Conservation (phyloP, 2,329 filamentous ascomycete species). For the Sporothrix brunneoviolacea region DNA sequence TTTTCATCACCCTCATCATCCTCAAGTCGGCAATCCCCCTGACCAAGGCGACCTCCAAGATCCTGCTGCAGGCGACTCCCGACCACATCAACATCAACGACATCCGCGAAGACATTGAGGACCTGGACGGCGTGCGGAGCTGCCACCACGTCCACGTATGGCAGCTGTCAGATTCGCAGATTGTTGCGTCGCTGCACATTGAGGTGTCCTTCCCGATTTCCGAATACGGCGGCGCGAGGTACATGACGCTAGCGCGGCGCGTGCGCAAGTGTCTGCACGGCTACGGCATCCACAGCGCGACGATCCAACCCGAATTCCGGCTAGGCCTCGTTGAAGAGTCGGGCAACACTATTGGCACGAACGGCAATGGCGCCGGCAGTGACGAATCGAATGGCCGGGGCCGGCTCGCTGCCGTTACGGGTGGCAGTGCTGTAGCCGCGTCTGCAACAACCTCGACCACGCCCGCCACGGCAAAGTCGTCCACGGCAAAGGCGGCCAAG, state of each 20-base stretch:
- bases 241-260: conserved; percentile 82
- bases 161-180: conserved; percentile 92
- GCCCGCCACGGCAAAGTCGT: conserved; percentile 23
- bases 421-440: background rate
- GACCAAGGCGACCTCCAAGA: conserved; percentile 72
- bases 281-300: conserved; percentile 94
- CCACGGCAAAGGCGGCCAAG: conserved; percentile 30
- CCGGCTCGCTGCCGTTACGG: background rate
- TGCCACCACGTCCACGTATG: conserved; percentile 97
- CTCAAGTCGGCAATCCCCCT: conserved; percentile 70
- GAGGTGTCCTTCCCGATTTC: conserved; percentile 87
- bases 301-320: conserved; percentile 90
- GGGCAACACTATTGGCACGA: conserved; percentile 23
- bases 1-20: conserved; percentile 83
- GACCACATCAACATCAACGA: conserved; percentile 82
- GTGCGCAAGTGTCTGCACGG: conserved; percentile 85
- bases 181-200: conserved; percentile 88
- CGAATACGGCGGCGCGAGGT: conserved; percentile 68
- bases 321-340: conserved; percentile 39
- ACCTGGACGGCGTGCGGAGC: conserved; percentile 75
- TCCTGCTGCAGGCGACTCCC: conserved; percentile 89
- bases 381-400: background rate
- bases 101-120: conserved; percentile 84
- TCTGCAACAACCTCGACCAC: background rate
- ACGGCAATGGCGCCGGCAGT: background rate